A percentile compares a stretch with the other conserved stretches of the same genome.
Evolutionary conservation across 176 grass and related monocot genomes (phyloP).

Genomic region (Zea luxurians): DNA sequence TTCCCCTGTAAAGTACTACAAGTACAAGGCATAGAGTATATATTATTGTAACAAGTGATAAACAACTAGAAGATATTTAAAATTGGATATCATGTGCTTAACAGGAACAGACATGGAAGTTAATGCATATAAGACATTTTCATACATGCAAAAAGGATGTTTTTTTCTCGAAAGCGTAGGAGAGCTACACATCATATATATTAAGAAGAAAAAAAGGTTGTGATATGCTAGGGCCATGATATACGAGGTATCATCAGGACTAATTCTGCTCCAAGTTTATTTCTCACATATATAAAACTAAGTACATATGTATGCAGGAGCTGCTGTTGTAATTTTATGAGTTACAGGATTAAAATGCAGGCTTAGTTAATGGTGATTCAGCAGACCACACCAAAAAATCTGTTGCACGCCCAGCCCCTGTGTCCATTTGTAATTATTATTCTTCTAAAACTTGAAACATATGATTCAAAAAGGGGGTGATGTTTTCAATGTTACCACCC

Average conservation of each 20-base stretch:
- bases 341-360: background rate
- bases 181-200: too few species aligned
- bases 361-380: background rate
- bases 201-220: background rate
- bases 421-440: too few species aligned
- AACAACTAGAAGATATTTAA: background rate
- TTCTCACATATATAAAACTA: background rate
- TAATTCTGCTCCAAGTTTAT: background rate
- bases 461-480: background rate
- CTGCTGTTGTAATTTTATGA: background rate
- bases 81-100: background rate
- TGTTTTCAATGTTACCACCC: background rate
- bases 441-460: background rate
- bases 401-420: too few species aligned
- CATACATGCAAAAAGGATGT: background rate
- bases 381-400: background rate
- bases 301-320: background rate
- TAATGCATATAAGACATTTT: background rate
- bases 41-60: background rate
- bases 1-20: background rate
- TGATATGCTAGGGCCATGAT: background rate
- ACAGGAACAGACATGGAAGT: constrained; percentile 9
- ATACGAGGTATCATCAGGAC: background rate
- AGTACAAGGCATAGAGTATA: background rate
- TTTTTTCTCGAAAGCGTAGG: too few species aligned